Evolutionary conservation across 192 early-diverging fungal genomes (phyloP).

Genomic region (Coemansia sp.): DNA sequence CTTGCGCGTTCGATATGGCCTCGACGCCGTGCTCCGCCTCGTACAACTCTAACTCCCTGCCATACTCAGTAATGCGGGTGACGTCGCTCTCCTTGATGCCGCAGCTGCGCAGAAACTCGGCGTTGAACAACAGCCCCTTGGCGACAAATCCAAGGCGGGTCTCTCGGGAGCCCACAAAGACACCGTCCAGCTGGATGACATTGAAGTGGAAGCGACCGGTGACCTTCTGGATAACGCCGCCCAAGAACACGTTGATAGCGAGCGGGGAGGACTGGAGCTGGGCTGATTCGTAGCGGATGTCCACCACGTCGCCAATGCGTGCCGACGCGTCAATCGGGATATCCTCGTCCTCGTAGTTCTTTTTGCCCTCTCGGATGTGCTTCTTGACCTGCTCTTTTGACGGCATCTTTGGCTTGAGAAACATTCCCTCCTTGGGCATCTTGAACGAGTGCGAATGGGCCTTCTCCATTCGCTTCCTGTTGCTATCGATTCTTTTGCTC

Average conservation of each 20-base stretch:
- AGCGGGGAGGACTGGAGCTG: not conserved
- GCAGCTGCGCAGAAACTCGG: constrained; percentile 16
- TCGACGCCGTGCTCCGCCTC: constrained; percentile 25
- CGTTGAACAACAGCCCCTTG: constrained; percentile 32
- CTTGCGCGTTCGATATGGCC: constrained; percentile 2
- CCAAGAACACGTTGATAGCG: not conserved
- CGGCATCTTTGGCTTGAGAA: constrained; percentile 6
- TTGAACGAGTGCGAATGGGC: not conserved
- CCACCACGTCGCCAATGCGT: constrained; percentile 39
- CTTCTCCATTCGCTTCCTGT: not conserved
- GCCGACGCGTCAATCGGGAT: constrained; percentile 30
- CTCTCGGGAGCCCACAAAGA: constrained; percentile 20
- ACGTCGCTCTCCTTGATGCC: constrained; percentile 11
- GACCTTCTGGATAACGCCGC: constrained; percentile 29
- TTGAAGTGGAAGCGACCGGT: constrained; percentile 44
- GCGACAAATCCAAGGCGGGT: constrained; percentile 37
- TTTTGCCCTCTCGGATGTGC: constrained; percentile 10
- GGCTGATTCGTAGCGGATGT: constrained; percentile 10
- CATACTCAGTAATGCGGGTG: constrained; percentile 13
- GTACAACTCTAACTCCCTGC: constrained; percentile 17
- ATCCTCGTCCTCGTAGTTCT: constrained; percentile 3
- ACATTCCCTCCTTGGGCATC: constrained; percentile 5
- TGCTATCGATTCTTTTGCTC: too few species aligned
- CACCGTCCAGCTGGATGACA: not conserved
- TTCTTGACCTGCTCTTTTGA: constrained; percentile 3